Base-by-base conservation (phyloP, 2,329 filamentous ascomycete species). In the Zasmidium angulare region DNA sequence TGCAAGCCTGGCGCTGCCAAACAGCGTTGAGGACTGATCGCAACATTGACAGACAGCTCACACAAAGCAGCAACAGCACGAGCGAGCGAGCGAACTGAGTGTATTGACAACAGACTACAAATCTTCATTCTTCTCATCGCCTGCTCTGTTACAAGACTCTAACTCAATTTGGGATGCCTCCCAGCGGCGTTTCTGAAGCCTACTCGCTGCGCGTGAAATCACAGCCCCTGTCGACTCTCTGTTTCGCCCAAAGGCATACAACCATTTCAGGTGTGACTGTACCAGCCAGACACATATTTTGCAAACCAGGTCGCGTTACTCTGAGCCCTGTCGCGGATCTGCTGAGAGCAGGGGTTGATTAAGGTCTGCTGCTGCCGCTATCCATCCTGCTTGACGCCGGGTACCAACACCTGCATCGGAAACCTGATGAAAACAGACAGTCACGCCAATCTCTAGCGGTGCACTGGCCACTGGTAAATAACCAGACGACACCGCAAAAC, bases 21-120 rank as follows among this genome's bases (percentile, higher is more conserved):
- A 50, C 46, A 49, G 47, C 49, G 46, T 50, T 49, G 29, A 40
- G 14, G 26, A 49, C 24, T 29, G 56, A 47, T n/a, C 55, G 53
- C 53, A 47, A 47, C 56, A 24, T 65, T 61, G 56, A 58, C 56
- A 53, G 63, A 61, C 61, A 63, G 61, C 61, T 60, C 56, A 63
- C 59, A 65, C 63, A 62, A 17, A 43, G 48, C 55, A 53, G 56
- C 59, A 53, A 19, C 46, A 50, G 59, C 59, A 61, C 61, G 56
- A 58, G 55, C 51, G 19, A 56, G 53, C 52, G 46, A 47, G 55
- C 51, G 19, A 56, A 52, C 52, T 31, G 47, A n/a, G 48, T 53
- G 29, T 24, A 21, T 46, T 23, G 36, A 43, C n/a, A 19, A 17
- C 7, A 19, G n/a, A 3, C 36, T 10, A 43, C n/a, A n/a, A n/a